Base-by-base conservation (phyloP, 2,329 filamentous ascomycete genomes). In the Aaosphaeria arxii region DNA sequence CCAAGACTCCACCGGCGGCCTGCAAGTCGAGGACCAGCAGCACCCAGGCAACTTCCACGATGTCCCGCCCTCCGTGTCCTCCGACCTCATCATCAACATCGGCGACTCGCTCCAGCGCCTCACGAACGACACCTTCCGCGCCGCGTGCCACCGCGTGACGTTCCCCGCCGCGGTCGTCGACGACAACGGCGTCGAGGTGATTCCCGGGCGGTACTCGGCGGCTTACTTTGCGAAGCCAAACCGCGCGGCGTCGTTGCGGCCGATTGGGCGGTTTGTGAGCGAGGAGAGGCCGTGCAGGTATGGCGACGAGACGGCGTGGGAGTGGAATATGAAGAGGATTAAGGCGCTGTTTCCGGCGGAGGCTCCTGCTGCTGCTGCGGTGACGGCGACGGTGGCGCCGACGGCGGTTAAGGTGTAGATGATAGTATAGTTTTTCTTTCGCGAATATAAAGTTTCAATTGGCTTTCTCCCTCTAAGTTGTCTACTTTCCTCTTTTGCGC, bases 1-100 rank as follows among this genome's bases (percentile, higher is more conserved):
- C 59, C 76, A 81, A 56, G 79, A 82, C 60, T 61, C 66, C 41
- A 69, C 74, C 11, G 79, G 79, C 2, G 79, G 79, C 0, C 60
- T 82, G 31, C 78, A 82, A 58, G 79, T 81, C 7, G 9, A 40
- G 4, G 39, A 40, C 39, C 39, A 36, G 13, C 9, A 11, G 33
- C 9, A 36, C 13, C 13, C 13, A 3, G 33, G 33, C 13, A 36
- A 2, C 33, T 36, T 36, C 33, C 33, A 36, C 13, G 13, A 13
- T 4, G 33, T 36, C 13, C 9, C 9, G 4, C 13, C 33, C 33
- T 9, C 9, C 9, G 9, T 13, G 9, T 36, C 13, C 9, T 9
- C 9, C 42, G 6, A 36, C 9, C 9, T 36, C 9, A 36, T 36
- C 13, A 9, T 36, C 9, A 36, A 36, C 13, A 36, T 36, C 13